Evolutionary conservation across 1,284 basidiomycete species (phyloP).

Genomic region (Sanghuangporus weigelae): DNA sequence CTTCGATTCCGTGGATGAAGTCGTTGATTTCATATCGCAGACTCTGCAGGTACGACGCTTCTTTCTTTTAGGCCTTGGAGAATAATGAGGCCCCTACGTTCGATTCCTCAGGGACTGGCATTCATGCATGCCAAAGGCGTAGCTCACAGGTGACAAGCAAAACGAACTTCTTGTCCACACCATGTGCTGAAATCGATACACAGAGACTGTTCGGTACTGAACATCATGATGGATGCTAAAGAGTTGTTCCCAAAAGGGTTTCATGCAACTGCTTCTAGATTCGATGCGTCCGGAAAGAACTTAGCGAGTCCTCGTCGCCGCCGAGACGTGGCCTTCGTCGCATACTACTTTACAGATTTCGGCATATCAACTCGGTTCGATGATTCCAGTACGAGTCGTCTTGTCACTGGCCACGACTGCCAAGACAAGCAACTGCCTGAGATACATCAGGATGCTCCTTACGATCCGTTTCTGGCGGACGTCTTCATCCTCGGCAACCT

Average conservation of each 20-base stretch:
- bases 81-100: background rate
- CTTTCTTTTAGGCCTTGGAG: no score
- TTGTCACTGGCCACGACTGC: background rate
- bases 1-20: constrained; percentile 13
- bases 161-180: background rate
- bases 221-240: constrained; percentile 29
- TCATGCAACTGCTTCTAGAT: constrained; percentile 21
- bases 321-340: constrained; percentile 4
- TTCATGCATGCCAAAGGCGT: constrained; percentile 4
- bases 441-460: background rate
- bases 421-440: no score
- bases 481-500: constrained; percentile 16
- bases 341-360: constrained; percentile 17
- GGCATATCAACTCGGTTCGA: constrained; percentile 14
- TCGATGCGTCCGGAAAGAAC: background rate
- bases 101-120: background rate
- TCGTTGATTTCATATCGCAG: no score
- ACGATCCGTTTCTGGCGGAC: constrained; percentile 13
- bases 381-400: background rate
- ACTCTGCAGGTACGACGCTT: no score
- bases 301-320: constrained; percentile 7
- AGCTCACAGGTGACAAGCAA: constrained; percentile 4
- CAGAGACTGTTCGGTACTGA: constrained; percentile 25
- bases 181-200: background rate
- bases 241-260: constrained; percentile 24